Base-by-base conservation (phyloP, 1,284 basidiomycete genomes). In the Puccinia coronata region DNA sequence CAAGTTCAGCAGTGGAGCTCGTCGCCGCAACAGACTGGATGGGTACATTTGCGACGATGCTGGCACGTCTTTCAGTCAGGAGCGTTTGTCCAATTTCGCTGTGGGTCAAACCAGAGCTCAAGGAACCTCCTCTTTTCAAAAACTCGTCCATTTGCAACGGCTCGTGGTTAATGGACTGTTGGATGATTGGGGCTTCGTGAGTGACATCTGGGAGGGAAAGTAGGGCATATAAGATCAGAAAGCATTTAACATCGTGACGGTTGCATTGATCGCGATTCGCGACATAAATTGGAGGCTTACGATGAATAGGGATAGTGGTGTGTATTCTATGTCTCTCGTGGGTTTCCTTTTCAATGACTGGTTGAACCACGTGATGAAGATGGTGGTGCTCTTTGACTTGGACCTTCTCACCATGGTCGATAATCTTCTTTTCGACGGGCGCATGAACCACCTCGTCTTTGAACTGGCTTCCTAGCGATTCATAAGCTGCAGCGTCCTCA, bases 351-450 rank as follows among this genome's bases (percentile, higher is more conserved):
- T 84, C 70, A 28, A 86, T 83, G 75, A 86, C 82, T 55, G 85
- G 85, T 82, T 85, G 84, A 34, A 86, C 84, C 16, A 86, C 84
- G 82, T 86, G 84, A 83, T 85, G 85, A 63, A 86, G 84, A 84
- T 86, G 85, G 83, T 85, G 85, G 83, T 85, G 84, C 69, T 85
- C 83, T 78, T 82, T 82, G 81, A 85, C 85, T 57, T 84, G 84
- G 55, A 85, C 84, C 18, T 39, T 80, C 83, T 85, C 85, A 73
- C 85, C 85, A 82, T 83, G 82, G 83, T 86, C 85, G 31, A 85
- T 80, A 4, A 86, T 82, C 82, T 84, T 82, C 43, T 82, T 69
- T 36, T 84, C 82, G 14, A 43, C 51, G 49, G 43, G 47, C 9
- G 31, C 49, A 80, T 84, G 83, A 51, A 82, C 75, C 81, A 83